Percentiles rank a stretch among this genome's conserved stretches.
These are phyloP conservation scores for Amanita subjunquillea DNA, from an alignment of 768 basidiomycete species.

Conservation along the genomic window DNA sequence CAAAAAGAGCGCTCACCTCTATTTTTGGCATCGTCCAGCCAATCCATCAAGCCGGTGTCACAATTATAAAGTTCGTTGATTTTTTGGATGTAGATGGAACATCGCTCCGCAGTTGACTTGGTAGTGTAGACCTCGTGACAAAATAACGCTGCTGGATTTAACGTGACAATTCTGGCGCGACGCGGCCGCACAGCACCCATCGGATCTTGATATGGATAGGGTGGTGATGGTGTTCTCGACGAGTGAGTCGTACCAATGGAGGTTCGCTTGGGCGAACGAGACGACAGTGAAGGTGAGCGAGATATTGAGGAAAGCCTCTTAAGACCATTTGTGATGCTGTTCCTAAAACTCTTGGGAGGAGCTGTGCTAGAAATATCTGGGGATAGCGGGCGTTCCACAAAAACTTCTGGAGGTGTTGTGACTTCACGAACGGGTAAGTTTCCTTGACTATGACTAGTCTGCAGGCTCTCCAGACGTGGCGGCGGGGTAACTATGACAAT, in stretches of 20 bases:
- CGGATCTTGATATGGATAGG: slow-evolving; percentile 13
- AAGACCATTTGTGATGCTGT: slow-evolving; percentile 33
- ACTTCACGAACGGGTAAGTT: background rate
- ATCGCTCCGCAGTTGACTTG: slow-evolving; percentile 56
- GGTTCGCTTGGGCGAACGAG: slow-evolving; percentile 23
- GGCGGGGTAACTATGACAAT: slow-evolving; percentile 21
- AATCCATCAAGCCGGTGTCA: slow-evolving; percentile 72
- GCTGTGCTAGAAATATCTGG: slow-evolving; percentile 19
- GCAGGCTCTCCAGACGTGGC: slow-evolving; percentile 20
- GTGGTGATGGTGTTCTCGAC: slow-evolving; percentile 28
- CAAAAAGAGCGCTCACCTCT: slow-evolving; percentile 33
- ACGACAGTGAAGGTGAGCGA: slow-evolving; percentile 54
- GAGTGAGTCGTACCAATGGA: slow-evolving; percentile 24
- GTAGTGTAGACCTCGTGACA: slow-evolving; percentile 52
- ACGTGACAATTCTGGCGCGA: slow-evolving; percentile 18
- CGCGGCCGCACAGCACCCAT: slow-evolving; percentile 5
- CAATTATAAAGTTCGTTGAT: slow-evolving; percentile 72
- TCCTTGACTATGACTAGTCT: background rate
- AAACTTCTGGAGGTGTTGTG: slow-evolving; percentile 1
- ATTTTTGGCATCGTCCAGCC: slow-evolving; percentile 48
- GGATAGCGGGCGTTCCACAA: background rate
- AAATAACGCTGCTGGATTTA: slow-evolving; percentile 58
- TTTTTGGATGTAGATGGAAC: slow-evolving; percentile 65
- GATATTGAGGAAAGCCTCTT: slow-evolving; percentile 52
- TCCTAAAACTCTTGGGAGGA: slow-evolving; percentile 39